Conservation (phyloP, 2,329 filamentous ascomycete genomes). For the Nannizzia gypsea region DNA sequence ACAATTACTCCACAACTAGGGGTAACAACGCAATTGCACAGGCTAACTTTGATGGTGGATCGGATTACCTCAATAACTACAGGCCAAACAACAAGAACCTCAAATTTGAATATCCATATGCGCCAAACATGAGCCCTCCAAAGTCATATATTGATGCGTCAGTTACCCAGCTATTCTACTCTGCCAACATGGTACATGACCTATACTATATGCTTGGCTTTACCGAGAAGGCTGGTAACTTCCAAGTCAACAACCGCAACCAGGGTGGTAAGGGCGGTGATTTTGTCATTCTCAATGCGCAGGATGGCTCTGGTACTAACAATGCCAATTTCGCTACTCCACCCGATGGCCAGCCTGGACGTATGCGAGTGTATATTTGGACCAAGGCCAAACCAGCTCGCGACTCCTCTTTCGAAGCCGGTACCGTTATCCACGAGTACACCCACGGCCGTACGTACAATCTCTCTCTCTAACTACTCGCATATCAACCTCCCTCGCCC, state of each 20-base stretch:
- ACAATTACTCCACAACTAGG: slow-evolving; percentile 10
- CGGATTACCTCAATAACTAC: slow-evolving; percentile 11
- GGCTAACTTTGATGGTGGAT: slow-evolving; percentile 9
- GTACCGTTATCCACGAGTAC: slow-evolving; percentile 13
- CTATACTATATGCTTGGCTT: slow-evolving; percentile 12
- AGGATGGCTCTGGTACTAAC: slow-evolving; percentile 12
- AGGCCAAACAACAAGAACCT: slow-evolving; percentile 7
- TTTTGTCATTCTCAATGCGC: slow-evolving; percentile 11
- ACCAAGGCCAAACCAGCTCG: slow-evolving; percentile 8
- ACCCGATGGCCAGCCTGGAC: slow-evolving; percentile 11
- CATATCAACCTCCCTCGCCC: too few relatives aligned
- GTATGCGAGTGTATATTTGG: slow-evolving; percentile 14
- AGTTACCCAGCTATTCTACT: slow-evolving; percentile 12
- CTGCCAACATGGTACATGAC: slow-evolving; percentile 11
- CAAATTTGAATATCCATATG: slow-evolving; percentile 12
- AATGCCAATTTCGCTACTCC: slow-evolving; percentile 14
- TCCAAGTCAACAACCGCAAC: slow-evolving; percentile 9
- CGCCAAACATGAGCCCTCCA: slow-evolving; percentile 7
- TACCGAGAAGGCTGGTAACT: slow-evolving; percentile 12
- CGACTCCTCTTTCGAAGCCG: slow-evolving; percentile 11
- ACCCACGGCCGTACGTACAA: slow-evolving; percentile 12
- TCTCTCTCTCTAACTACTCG: not conserved
- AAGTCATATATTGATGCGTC: slow-evolving; percentile 10
- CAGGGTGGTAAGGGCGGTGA: slow-evolving; percentile 11
- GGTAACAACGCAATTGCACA: slow-evolving; percentile 13